These are phyloP conservation scores for Coemansia sp. DNA, from an alignment of 192 early-diverging fungal genomes.

Conservation along the genomic window DNA sequence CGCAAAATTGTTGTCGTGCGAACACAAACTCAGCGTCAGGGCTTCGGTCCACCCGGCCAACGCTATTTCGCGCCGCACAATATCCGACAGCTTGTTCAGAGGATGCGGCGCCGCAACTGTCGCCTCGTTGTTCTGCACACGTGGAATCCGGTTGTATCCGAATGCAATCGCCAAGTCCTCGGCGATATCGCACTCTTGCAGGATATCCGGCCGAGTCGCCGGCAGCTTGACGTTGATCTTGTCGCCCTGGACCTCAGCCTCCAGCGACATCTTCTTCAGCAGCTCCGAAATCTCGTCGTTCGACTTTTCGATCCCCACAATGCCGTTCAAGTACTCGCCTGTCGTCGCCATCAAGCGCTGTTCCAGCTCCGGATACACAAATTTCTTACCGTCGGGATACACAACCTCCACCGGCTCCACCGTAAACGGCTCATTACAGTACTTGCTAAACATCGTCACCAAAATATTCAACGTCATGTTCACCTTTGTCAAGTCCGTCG, in stretches of 20 bases:
- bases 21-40: constrained; percentile 92
- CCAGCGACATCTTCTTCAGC: constrained; percentile 85
- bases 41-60: constrained; percentile 92
- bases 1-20: constrained; percentile 94
- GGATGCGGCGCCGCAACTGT: constrained; percentile 88
- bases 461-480: constrained; percentile 91
- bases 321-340: constrained; percentile 84
- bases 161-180: constrained; percentile 97
- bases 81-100: constrained; percentile 89
- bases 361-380: constrained; percentile 72
- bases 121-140: constrained; percentile 71
- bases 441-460: constrained; percentile 92
- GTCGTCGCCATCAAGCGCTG: constrained; percentile 67
- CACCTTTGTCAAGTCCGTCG: constrained; percentile 93
- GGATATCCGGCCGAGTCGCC: constrained; percentile 87
- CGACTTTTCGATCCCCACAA: constrained; percentile 70
- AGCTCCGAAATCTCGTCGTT: constrained; percentile 70
- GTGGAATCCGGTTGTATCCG: constrained; percentile 90
- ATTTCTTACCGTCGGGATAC: constrained; percentile 72
- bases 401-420: constrained; percentile 90
- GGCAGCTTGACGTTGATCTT: constrained; percentile 77
- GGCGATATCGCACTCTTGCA: constrained; percentile 97
- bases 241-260: constrained; percentile 53
- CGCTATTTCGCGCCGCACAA: constrained; percentile 81
- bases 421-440: constrained; percentile 89